Evolutionary conservation across 768 basidiomycete genomes (phyloP).

Genomic region (Lactifluus hygrophoroides): DNA sequence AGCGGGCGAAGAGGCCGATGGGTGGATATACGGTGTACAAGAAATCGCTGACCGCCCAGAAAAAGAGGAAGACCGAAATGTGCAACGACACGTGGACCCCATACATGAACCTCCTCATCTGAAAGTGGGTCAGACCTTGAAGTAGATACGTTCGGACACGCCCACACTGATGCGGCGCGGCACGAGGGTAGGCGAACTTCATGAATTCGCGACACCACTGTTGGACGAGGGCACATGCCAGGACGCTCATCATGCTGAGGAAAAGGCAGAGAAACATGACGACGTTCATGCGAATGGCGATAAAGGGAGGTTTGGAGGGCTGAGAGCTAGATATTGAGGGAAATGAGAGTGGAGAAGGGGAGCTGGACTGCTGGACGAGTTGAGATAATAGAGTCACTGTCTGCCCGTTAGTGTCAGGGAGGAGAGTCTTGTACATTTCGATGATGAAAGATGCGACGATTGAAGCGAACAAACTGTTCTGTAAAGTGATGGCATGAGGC

Average conservation of each 20-base stretch:
- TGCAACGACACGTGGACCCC: conserved; percentile 8
- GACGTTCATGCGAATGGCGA: conserved; percentile 10
- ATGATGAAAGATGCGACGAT: conserved; percentile 19
- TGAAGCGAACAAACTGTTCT: conserved; percentile 18
- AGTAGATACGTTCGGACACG: conserved; percentile 6
- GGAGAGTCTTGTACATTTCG: conserved; percentile 15
- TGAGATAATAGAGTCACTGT: conserved; percentile 3
- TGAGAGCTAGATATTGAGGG: neutral
- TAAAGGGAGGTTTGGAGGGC: neutral
- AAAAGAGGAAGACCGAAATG: conserved; percentile 8
- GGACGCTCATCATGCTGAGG: conserved; percentile 5
- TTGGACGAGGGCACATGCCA: conserved; percentile 11
- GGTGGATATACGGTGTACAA: neutral
- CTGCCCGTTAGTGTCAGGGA: neutral
- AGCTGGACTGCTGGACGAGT: neutral
- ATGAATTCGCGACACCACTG: conserved; percentile 14
- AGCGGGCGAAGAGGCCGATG: neutral
- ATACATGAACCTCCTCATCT: conserved; percentile 4
- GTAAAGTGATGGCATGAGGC: neutral
- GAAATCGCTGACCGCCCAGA: conserved; percentile 12
- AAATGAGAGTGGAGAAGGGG: neutral
- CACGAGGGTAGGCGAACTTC: neutral
- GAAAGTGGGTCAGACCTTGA: neutral
- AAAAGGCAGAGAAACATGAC: conserved; percentile 13
- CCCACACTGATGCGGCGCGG: conserved; percentile 3